Conservation (phyloP, 352 stramenopile species). For the Pythium utonaiense region DNA sequence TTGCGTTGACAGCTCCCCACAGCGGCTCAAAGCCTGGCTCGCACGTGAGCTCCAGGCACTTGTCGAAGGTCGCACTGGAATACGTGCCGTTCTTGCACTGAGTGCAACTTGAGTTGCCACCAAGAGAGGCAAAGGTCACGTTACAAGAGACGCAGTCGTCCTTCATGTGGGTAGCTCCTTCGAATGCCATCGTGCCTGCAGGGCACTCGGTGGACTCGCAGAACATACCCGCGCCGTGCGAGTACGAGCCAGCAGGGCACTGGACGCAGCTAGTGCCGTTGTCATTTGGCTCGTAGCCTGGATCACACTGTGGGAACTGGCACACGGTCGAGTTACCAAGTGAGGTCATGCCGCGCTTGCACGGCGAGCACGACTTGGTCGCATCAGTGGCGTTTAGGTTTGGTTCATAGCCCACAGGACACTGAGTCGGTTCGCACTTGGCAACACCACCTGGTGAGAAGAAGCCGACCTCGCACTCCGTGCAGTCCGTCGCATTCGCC, state of each 20-base stretch:
- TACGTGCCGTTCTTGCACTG: conserved; percentile 36
- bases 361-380: conserved; percentile 28
- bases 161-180: conserved; percentile 22
- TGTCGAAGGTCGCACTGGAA: conserved; percentile 16
- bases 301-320: conserved; percentile 30
- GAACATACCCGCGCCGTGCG: conserved; percentile 25
- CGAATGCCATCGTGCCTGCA: conserved; percentile 22
- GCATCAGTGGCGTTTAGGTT: conserved; percentile 28
- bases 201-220: conserved; percentile 29
- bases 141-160: conserved; percentile 30
- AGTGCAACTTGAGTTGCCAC: conserved; percentile 29
- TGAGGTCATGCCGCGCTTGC: conserved; percentile 31
- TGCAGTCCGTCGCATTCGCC: conserved; percentile 25
- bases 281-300: conserved; percentile 40
- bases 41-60: conserved; percentile 29
- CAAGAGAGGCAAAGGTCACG: conserved; percentile 29
- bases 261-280: conserved; percentile 26
- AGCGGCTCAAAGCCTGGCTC: conserved; percentile 26
- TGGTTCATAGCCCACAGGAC: conserved; percentile 29
- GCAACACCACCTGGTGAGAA: conserved; percentile 32
- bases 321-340: conserved; percentile 31
- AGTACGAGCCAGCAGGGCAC: conserved; percentile 32
- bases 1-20: conserved; percentile 12
- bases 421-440: conserved; percentile 26
- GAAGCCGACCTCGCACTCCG: conserved; percentile 26